A percentile compares a stretch with the other conserved stretches of the same genome.
phyloP scores from a whole-genome alignment of 1,139 yeast genomes.

The Hyphopichia fennica region DNA sequence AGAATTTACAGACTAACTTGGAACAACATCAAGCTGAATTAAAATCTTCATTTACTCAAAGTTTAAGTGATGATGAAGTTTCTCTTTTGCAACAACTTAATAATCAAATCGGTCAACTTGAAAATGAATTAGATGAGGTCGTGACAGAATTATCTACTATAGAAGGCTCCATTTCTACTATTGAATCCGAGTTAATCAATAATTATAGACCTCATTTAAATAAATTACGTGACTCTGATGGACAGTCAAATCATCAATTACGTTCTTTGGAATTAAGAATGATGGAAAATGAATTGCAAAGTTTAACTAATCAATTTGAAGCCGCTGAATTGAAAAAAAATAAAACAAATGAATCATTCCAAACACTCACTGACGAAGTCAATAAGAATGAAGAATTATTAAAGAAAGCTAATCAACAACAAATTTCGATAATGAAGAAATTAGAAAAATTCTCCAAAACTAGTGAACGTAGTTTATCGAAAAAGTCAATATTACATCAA shows the following conservation, averaged over 20 bases:
- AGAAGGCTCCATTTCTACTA: conserved; percentile 50
- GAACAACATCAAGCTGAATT: conserved; percentile 53
- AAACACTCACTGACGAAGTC: conserved; percentile 32
- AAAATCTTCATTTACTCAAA: conserved; percentile 52
- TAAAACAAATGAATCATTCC: conserved; percentile 18
- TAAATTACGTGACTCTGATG: conserved; percentile 37
- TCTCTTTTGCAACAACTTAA: conserved; percentile 40
- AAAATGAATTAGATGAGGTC: conserved; percentile 40
- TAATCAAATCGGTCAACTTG: conserved; percentile 38
- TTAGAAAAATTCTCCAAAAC: conserved; percentile 63
- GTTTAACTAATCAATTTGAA: conserved; percentile 22
- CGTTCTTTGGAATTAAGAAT: conserved; percentile 45
- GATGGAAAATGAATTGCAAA: conserved; percentile 26
- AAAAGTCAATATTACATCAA: conserved; percentile 56
- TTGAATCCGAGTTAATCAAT: conserved; percentile 60
- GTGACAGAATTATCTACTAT: conserved; percentile 46
- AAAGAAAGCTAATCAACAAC: conserved; percentile 56
- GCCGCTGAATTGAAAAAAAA: conserved; percentile 19
- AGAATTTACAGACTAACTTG: conserved; percentile 28
- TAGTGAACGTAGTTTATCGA: conserved; percentile 67
- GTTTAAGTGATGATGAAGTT: conserved; percentile 43
- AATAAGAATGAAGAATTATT: conserved; percentile 39
- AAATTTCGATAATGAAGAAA: conserved; percentile 51
- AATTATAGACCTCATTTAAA: conserved; percentile 36
- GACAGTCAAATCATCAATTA: conserved; percentile 38